Evolutionary conservation across 208 protist species (phyloP), one percentile per base, ranked within the genome.

Genomic region (Strigomonas culicis): DNA sequence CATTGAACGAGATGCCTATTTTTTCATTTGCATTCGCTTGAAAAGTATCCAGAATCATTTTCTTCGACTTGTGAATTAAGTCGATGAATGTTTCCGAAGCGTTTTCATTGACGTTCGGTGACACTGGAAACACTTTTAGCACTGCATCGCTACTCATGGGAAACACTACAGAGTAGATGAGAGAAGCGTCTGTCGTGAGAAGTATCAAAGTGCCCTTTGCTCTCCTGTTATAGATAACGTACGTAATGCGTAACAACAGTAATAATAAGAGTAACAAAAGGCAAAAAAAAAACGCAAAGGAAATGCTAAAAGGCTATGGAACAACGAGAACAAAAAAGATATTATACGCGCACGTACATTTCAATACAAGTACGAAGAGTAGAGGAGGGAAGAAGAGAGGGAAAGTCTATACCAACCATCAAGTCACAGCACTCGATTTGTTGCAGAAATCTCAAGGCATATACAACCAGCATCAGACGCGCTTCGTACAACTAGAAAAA

Each of bases 1-100:
- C 92, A 59, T 97, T 97, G 66, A 97, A 97, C 32, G 85, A 84
- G 61, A 97, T 68, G 22, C 82, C 84, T 60, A 97, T 91, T 7
- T 80, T 52, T 4, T 90, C 57, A 7, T 68, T 59, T 2, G 73
- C 55, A 57, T 77, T 82, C 30, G 60, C 39, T 0, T 46, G 43
- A 21, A 75, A 79, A 13, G 77, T 66, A 30, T 80, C 47, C 21
- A 66, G 63, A 32, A 94, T 83, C 11, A 93, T 65, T n/a, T 59
- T 24, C 52, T 68, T 41, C 21, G 77, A 52, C 3, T 30, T 49
- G 4, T 39, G 19, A 22, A 75, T 21, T 17, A 51, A 31, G 19
- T 30, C 59, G 2, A 22, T 58, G 34, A 24, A 36, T 28, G 2
- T 22, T 43, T 17, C 28, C n/a, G 4, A 53, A 47, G n/a, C 27